Percentiles rank a stretch among this genome's conserved stretches.
These are phyloP conservation scores for Urtica urens DNA, from an alignment of 306 rosid genomes.

Conservation along the genomic window DNA sequence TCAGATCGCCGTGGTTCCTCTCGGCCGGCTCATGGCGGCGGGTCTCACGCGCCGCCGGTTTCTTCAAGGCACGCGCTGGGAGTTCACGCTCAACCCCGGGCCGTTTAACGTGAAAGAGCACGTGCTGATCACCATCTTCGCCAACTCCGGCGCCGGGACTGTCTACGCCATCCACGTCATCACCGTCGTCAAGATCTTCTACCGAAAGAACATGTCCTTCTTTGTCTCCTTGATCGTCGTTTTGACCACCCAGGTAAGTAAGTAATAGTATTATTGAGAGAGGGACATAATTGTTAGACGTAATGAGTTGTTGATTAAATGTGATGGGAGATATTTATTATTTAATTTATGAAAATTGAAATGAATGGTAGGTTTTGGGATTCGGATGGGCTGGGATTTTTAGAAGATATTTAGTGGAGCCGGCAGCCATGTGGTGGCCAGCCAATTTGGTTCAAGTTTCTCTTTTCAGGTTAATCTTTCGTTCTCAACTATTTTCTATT, in stretches of 20 bases:
- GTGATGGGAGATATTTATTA: too few species aligned
- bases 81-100: slow-evolving; percentile 71
- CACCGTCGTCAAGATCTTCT: slow-evolving; percentile 67
- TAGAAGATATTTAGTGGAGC: slow-evolving; percentile 73
- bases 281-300: background rate
- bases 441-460: slow-evolving; percentile 92
- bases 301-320: too few species aligned
- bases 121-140: slow-evolving; percentile 84
- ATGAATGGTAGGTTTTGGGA: slow-evolving; percentile 68
- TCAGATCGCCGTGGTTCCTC: slow-evolving; percentile 83
- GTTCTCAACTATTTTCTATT: background rate
- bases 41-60: slow-evolving; percentile 40
- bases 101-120: slow-evolving; percentile 91
- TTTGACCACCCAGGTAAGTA: slow-evolving; percentile 69
- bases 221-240: slow-evolving; percentile 58
- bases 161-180: slow-evolving; percentile 86
- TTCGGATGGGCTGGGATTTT: slow-evolving; percentile 98
- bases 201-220: slow-evolving; percentile 41
- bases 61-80: slow-evolving; percentile 44
- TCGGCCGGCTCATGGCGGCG: slow-evolving; percentile 78
- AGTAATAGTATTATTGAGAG: background rate
- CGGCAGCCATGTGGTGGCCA: slow-evolving; percentile 99
- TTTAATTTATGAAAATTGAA: too few species aligned
- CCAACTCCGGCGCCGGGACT: slow-evolving; percentile 87
- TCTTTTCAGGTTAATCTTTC: slow-evolving; percentile 51